Base-by-base conservation (phyloP, 495 filamentous ascomycete genomes). In the Cudoniella acicularis region DNA sequence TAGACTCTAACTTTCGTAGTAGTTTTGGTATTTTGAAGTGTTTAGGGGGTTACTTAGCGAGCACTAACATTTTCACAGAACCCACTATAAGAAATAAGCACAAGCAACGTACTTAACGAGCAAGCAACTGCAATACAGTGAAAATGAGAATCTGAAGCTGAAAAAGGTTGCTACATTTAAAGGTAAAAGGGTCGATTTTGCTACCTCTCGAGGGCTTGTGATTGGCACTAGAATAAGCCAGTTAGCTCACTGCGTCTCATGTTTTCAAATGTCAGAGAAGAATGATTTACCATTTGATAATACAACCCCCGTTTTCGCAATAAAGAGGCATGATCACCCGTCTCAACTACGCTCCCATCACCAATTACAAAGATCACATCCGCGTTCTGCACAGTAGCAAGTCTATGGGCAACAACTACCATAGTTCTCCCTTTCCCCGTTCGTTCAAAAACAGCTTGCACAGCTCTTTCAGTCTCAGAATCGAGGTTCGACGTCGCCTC, bases 401-500 rank as follows among this genome's bases (percentile, higher is more conserved):
- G 67, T 16, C 79, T 71, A 64, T 87, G 83, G 8, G 89, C 89
- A 54, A 93, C 84, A 0, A 83, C 87, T 36, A 92, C 75, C 26
- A 86, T 87, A 0, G 86, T 92, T 53, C 86, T 72, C 22, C 76
- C 77, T 55, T 73, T 74, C 2, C 80, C 72, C 10, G 83, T 82
- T 49, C 76, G 70, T 58, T 86, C 83, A 40, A 92, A 77, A 2
- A 84, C 86, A 27, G 78, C 76, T 67, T 91, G 87, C 21, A 92
- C 76, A 24, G 85, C 68, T 61, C 76, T 78, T 72, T 94, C 89
- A 8, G 81, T 83, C 71, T 88, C 81, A 10, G 85, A 83, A 57
- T 94, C 90, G 30, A 91, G 73, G n/a, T 83, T 83, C 49, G 78
- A 83, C 4, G 90, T 92, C 0, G 88, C 86, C 70, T 94, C 90